A percentile compares a stretch with the other conserved stretches of the same genome.
Conservation (phyloP, 352 stramenopile species). For the Globisporangium echinulatum region DNA sequence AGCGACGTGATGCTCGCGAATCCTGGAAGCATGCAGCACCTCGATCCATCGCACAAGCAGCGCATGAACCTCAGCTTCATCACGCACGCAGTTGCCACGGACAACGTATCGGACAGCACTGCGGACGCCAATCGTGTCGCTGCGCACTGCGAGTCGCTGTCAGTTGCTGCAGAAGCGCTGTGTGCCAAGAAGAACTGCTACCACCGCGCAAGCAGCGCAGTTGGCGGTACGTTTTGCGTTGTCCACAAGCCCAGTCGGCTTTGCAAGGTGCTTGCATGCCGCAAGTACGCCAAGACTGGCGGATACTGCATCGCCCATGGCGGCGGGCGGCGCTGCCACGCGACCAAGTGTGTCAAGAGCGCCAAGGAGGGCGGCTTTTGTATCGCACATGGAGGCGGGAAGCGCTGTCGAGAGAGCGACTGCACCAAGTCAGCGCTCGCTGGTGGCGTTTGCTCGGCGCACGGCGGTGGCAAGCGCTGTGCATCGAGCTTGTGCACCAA, state of each 20-base stretch:
- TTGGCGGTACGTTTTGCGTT: conserved; percentile 45
- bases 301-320: conserved; percentile 69
- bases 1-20: too few species aligned
- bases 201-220: conserved; percentile 31
- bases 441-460: conserved; percentile 58
- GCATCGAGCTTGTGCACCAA: conserved; percentile 40
- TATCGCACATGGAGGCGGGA: conserved; percentile 76
- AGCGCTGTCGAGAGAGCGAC: conserved; percentile 54
- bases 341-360: conserved; percentile 55
- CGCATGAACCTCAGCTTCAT: conserved; percentile 68
- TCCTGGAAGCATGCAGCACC: neutral
- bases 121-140: too few species aligned
- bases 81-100: conserved; percentile 21
- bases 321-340: conserved; percentile 44
- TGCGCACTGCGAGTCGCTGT: too few species aligned
- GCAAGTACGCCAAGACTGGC: conserved; percentile 74
- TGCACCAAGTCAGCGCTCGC: conserved; percentile 63
- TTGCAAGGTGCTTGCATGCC: conserved; percentile 51
- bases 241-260: conserved; percentile 65
- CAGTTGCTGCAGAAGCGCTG: neutral
- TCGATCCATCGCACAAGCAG: neutral
- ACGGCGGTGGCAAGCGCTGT: conserved; percentile 64
- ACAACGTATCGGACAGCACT: neutral
- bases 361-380: conserved; percentile 72
- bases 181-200: conserved; percentile 53